Base-by-base conservation (phyloP, 352 stramenopile species). In the Phytophthora foliorum region DNA sequence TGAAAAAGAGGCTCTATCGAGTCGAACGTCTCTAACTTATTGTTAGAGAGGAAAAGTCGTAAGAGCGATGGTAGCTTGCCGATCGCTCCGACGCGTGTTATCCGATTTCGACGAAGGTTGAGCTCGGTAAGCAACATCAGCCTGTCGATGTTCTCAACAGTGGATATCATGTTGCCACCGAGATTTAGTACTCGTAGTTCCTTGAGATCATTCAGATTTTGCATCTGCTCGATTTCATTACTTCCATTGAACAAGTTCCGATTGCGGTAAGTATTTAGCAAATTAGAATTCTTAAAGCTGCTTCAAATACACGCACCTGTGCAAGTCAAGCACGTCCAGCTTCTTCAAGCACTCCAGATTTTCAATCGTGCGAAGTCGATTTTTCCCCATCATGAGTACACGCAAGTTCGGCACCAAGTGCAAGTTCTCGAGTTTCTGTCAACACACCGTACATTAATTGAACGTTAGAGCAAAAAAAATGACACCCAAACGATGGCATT, bases 331-430 rank as follows among this genome's bases (percentile, higher is more conserved):
- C 4, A 98, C 93, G 59, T 98, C 93, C n/a, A 98, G 78, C 25
- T 97, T 97, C 42, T 80, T 81, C 8, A 98, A 72, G 53, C 70
- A 86, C 7, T 89, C 82, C 17, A 98, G 76, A 55, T 97, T 93
- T 61, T 93, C 86, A 56, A 98, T 98, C 24, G 51, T 63, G 29
- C 80, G 73, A 8, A 97, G 73, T 7, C 81, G 76, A 69, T 97
- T 98, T 68, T 95, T 97, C 6, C 93, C 93, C 34, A 97, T 83
- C 91, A 98, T 98, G n/a, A 98, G 79, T 45, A 98, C 92, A 2
- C 92, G 76, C 19, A 98, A 74, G 58, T 93, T 95, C 10, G 85
- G 86, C 4, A 98, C 83, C 19, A 79, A 67, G 19, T 90, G 69
- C 14, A 98, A 75, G 62, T 95, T 86, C 32, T 93, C 84, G 8